Evolutionary conservation across 2,329 filamentous ascomycete genomes (phyloP), one percentile per base, ranked within the genome.

Genomic region (Colletotrichum plurivorum): DNA sequence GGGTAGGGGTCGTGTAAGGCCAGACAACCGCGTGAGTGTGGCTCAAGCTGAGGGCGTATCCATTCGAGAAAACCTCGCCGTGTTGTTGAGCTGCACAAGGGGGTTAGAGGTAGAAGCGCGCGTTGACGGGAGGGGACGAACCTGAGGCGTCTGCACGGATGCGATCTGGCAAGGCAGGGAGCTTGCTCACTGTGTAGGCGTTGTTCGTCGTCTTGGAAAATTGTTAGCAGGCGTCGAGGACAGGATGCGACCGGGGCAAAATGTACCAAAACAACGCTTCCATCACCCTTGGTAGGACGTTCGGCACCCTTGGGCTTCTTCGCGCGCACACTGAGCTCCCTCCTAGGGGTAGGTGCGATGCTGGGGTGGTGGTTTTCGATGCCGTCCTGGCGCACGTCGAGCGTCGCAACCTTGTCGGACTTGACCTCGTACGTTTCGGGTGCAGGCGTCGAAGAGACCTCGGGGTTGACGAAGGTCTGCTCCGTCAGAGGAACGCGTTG

Each of bases 1-100:
- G 83, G 41, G 88, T 86, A 25, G 87, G 86, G n/a, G 87, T 85
- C 31, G 90, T 90, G 81, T 98, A 98, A 16, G 94, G 92, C 96
- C 96, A 99, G 57, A 97, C 90, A 70, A 97, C 88, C 74, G 95
- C 96, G 76, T 95, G 91, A 8, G 92, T 90, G 73, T 92, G 90
- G 9, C 94, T 97, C 64, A 98, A 85, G 54, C 90, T 91, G 64
- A 98, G 86, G 56, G 93, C 95, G 77, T 95, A 94, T 72, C 89
- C 92, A 69, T 84, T 88, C 48, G 87, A 88, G 78, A 89, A 89
- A 69, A 94, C 85, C 39, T 88, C 87, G 76, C 91, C 92, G 76
- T 90, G 88, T 78, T 92, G 89, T 71, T 85, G 85, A 68, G 83
- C 91, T 93, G 73, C 64, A 55, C 67, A 72, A 5, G 64, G 60